A percentile compares a stretch with the other conserved stretches of the same genome.
phyloP scores from a whole-genome alignment of 176 grass and related monocot species.

The Zea luxurians region DNA sequence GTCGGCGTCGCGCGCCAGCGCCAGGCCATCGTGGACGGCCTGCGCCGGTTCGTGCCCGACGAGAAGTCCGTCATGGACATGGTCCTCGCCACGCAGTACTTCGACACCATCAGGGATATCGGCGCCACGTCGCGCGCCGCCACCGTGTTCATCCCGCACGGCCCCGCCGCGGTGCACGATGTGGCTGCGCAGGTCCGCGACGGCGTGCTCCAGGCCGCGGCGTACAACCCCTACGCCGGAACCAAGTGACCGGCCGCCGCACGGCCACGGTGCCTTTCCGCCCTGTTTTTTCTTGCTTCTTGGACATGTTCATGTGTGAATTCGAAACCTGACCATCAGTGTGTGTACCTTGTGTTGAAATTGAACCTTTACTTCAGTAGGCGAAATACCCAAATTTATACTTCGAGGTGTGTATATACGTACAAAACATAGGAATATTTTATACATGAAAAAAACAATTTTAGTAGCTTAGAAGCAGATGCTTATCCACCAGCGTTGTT shows the following conservation, averaged over 20 bases:
- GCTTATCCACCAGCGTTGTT: too few species aligned
- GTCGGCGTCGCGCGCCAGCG: conserved; percentile 49
- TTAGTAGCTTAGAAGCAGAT: too few species aligned
- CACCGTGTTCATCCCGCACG: conserved; percentile 58
- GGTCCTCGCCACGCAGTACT: conserved; percentile 63
- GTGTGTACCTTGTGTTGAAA: neutral
- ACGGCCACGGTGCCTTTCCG: neutral
- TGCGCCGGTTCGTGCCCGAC: conserved; percentile 36
- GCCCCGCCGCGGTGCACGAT: conserved; percentile 43
- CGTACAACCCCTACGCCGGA: neutral
- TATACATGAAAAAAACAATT: too few species aligned
- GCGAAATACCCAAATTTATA: neutral
- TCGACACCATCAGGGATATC: conserved; percentile 58
- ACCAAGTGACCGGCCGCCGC: neutral
- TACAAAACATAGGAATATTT: too few species aligned
- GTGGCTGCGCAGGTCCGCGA: conserved; percentile 50
- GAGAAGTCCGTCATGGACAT: conserved; percentile 60
- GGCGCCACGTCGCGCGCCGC: conserved; percentile 39
- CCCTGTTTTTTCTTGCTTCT: neutral
- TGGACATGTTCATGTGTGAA: neutral
- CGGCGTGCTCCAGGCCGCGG: conserved; percentile 43
- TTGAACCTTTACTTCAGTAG: neutral
- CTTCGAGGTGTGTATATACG: neutral
- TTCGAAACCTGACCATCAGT: neutral
- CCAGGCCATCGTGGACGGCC: conserved; percentile 58